A percentile compares a stretch with the other conserved stretches of the same genome.
Evolutionary conservation across 2,329 filamentous ascomycete genomes (phyloP).

Genomic region (Leptodontidium sp.): DNA sequence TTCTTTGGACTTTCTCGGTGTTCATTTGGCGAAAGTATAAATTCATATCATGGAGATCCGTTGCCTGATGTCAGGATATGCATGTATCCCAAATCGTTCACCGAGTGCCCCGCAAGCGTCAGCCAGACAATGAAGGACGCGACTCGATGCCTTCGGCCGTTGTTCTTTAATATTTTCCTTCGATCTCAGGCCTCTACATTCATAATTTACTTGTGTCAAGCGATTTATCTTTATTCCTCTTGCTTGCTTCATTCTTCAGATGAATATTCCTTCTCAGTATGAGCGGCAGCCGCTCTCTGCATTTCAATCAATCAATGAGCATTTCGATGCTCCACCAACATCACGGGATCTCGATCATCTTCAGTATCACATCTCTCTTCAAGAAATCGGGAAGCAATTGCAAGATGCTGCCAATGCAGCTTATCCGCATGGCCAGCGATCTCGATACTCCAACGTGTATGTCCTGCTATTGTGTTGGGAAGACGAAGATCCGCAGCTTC

Average conservation of each 20-base stretch:
- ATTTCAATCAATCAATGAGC: background rate
- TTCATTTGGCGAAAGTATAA: background rate
- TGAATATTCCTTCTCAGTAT: background rate
- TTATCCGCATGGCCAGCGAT: background rate
- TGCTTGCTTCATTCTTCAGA: background rate
- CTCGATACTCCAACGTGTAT: conserved; percentile 60
- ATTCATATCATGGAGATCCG: background rate
- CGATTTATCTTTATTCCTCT: too few species aligned
- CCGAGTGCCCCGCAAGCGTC: background rate
- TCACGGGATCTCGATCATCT: background rate
- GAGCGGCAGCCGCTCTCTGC: background rate
- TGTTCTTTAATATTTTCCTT: background rate
- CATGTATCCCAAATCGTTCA: conserved; percentile 3
- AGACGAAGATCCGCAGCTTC: conserved; percentile 54
- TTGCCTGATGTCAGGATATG: conserved; percentile 1
- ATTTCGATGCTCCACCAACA: background rate
- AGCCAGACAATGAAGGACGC: background rate
- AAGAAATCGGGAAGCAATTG: background rate
- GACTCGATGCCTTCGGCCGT: background rate
- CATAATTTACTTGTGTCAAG: too few species aligned
- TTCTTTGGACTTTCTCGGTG: too few species aligned
- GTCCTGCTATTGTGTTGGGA: conserved; percentile 67
- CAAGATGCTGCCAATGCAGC: background rate
- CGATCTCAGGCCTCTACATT: background rate
- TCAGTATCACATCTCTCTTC: background rate